Base-by-base conservation (phyloP, 2,329 filamentous ascomycete genomes). In the Talaromyces sp. region DNA sequence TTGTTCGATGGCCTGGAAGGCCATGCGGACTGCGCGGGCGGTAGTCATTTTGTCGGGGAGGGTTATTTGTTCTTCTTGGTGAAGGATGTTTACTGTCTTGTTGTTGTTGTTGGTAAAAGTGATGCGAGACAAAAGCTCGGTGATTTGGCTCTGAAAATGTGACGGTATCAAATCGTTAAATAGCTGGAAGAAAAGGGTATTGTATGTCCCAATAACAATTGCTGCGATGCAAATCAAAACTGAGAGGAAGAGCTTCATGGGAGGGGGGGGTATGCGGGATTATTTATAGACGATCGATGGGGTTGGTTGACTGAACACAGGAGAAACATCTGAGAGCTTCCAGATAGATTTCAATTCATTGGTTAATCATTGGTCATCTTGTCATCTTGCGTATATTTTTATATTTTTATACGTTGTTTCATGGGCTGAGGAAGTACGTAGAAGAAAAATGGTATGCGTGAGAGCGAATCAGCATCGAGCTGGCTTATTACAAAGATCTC, bases 1-100 rank as follows among this genome's bases (percentile, higher is more conserved):
- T 74, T 96, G 89, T 74, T 96, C 91, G 60, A 88, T 75, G 61
- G 93, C 93, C 45, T 91, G 81, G 74, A 97, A 92, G 64, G 88
- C 85, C 75, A 92, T 89, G 64, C 84, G 85, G 70, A 97, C 93
- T 52, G 86, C 82, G 69, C 94, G 85, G 28, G 89, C 81, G 61
- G 85, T 74, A 43, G 88, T 83, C 82, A 88, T 88, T 58, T 84
- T 78, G 63, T 77, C 66, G 31, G 45, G 7, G 25, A 57, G n/a
- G 3, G 19, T 25, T 9, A 46, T 31, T n/a, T 31, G 33, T 41
- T 40, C 33, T 6, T 48, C 52, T 54, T 60, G 2, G 60, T 56
- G 36, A 56, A 56, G 22, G 60, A 13, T 36, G 41, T 9, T 40
- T 36, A 22, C 5, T 50, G 28, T 21, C n/a, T 5, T 10, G 5